Evolutionary conservation across 1,284 basidiomycete species (phyloP).

Genomic region (Earliella scabrosa): DNA sequence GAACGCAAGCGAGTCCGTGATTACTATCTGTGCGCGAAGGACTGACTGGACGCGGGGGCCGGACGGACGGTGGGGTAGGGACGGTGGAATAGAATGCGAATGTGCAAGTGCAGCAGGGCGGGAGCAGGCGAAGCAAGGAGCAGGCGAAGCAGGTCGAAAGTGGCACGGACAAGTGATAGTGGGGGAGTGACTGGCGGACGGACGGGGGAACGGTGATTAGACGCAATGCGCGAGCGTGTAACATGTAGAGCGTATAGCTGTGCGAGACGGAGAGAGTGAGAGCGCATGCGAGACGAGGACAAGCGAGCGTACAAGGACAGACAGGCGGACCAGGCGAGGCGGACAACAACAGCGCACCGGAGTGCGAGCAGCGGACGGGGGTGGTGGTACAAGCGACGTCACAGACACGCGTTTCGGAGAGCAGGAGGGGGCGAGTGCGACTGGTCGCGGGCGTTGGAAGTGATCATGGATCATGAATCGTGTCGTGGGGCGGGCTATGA

Average conservation of each 20-base stretch:
- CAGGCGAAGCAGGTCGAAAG: neutral
- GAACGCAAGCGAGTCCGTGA: neutral
- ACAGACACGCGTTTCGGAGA: slow-evolving; percentile 10
- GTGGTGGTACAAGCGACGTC: slow-evolving; percentile 7
- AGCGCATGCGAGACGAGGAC: slow-evolving; percentile 6
- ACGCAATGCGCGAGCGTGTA: slow-evolving; percentile 2
- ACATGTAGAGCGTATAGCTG: slow-evolving; percentile 6
- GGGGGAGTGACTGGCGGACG: neutral
- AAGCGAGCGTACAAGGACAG: slow-evolving; percentile 8
- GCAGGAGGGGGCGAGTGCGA: neutral
- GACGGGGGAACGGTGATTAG: neutral
- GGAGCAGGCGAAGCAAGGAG: neutral
- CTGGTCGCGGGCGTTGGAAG: neutral
- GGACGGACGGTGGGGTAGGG: neutral
- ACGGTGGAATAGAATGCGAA: slow-evolving; percentile 9
- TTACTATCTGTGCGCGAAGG: neutral
- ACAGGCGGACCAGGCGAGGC: neutral
- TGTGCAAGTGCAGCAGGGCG: neutral
- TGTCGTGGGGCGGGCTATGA: slow-evolving; percentile 2
- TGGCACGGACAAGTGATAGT: neutral
- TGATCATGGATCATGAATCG: neutral
- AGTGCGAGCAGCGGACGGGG: neutral
- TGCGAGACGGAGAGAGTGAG: slow-evolving; percentile 9
- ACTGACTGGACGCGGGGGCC: neutral
- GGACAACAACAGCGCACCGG: slow-evolving; percentile 7